Evolutionary conservation across 345 rosid genomes (phyloP).

Genomic region (Arabis hirsuta): DNA sequence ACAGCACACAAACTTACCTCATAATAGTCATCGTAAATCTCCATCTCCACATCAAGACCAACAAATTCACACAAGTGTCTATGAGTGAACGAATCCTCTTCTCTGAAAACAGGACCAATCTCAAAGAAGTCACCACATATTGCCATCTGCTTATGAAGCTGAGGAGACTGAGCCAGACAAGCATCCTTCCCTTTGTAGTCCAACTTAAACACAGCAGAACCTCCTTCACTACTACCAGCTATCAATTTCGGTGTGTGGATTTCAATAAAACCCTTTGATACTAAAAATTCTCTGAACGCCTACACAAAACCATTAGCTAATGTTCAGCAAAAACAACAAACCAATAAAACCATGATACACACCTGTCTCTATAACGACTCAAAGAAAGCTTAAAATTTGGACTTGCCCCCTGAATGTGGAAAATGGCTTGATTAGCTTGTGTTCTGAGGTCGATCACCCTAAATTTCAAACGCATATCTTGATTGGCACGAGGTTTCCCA

Average conservation of each 20-base stretch:
- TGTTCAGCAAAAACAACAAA: constrained; percentile 18
- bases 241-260: constrained; percentile 89
- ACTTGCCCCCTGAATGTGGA: constrained; percentile 61
- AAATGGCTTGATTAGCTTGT: constrained; percentile 82
- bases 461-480: constrained; percentile 77
- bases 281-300: constrained; percentile 71
- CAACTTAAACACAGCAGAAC: constrained; percentile 86
- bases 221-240: constrained; percentile 96
- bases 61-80: constrained; percentile 89
- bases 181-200: constrained; percentile 92
- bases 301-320: constrained; percentile 38
- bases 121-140: constrained; percentile 86
- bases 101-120: constrained; percentile 89
- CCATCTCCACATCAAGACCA: constrained; percentile 94
- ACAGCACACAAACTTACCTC: constrained; percentile 57
- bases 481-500: constrained; percentile 70
- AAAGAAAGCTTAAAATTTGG: constrained; percentile 12
- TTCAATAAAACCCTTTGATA: constrained; percentile 63
- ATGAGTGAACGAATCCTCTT: constrained; percentile 89
- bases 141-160: constrained; percentile 91
- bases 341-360: neutral
- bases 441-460: constrained; percentile 81
- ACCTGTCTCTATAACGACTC: too few relatives aligned
- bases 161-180: constrained; percentile 96
- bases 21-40: constrained; percentile 69